Base-by-base conservation (phyloP, 495 filamentous ascomycete genomes). In the Cairneyella variabilis region DNA sequence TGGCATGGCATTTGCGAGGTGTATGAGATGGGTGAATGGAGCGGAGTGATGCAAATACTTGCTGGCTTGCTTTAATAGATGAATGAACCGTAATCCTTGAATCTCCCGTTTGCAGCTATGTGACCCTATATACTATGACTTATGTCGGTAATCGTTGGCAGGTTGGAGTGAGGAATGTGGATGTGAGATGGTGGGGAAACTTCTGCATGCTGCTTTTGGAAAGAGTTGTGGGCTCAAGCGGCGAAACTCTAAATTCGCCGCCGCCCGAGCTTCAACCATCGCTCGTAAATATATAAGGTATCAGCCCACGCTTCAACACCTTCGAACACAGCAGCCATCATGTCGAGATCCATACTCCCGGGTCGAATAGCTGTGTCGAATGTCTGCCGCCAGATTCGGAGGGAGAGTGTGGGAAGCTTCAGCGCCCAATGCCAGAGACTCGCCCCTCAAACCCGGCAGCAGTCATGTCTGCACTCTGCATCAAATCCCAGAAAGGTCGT, bases 341-440 rank as follows among this genome's bases (percentile, higher is more conserved):
- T 63, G 60, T 54, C 60, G 8, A 63, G 54, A 55, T 21, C 46
- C 2, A 32, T 51, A 12, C 37, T 51, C 18, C 60, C 60, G 9
- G 60, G 57, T 45, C 32, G 53, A 18, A 54, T 6, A n/a, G 36
- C 60, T 2, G 44, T 63, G 16, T 54, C 57, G 3, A 54, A 42
- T 16, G 44, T 62, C 51, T 46, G 54, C 8, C 20, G 42, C 32
- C 36, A 6, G 28, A 20, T 59, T 20, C 37, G 30, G 43, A n/a
- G 17, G 16, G 45, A 51, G 8, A 54, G 26, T 1, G 7, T 46
- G 9, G 28, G 3, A 37, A 14, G 40, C 7, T 34, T 34, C 21
- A 16, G 40, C 6, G 7, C 42, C 4, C 52, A 53, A 56, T 56
- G 57, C 37, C 44, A 37, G 14, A 42, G 32, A 38, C 34, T 57